phyloP scores from a whole-genome alignment of 2,329 filamentous ascomycete species.

The Lecanicillium sp. region DNA sequence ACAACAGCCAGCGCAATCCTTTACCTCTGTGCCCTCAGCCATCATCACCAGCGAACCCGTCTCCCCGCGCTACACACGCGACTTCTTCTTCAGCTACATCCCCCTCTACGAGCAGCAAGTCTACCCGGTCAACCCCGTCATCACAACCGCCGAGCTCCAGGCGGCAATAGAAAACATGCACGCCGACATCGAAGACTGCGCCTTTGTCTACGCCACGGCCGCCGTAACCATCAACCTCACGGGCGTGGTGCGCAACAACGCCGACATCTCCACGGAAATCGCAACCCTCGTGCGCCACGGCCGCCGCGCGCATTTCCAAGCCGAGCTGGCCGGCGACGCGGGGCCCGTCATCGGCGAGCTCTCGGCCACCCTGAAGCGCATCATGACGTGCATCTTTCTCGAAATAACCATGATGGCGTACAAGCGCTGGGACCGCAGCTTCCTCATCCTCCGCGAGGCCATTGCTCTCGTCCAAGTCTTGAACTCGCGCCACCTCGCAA shows the following conservation, averaged over 20 bases:
- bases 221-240: constrained; percentile 28
- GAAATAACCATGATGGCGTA: constrained; percentile 43
- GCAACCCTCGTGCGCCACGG: constrained; percentile 11
- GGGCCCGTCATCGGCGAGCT: constrained; percentile 26
- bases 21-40: constrained; percentile 1
- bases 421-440: constrained; percentile 37
- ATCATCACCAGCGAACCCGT: constrained; percentile 1
- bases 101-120: constrained; percentile 25
- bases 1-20: constrained; percentile 1
- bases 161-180: constrained; percentile 24
- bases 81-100: constrained; percentile 25
- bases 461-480: constrained; percentile 36
- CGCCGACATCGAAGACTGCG: constrained; percentile 22
- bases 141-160: constrained; percentile 22
- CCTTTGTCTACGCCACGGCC: constrained; percentile 26
- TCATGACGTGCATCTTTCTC: constrained; percentile 43
- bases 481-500: constrained; percentile 24
- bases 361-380: constrained; percentile 32
- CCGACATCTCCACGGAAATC: constrained; percentile 21
- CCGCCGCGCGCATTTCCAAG: constrained; percentile 17
- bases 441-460: constrained; percentile 41
- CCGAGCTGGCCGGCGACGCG: constrained; percentile 4
- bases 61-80: constrained; percentile 14
- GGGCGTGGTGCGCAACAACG: constrained; percentile 19
- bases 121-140: constrained; percentile 27